Percentiles rank a stretch among this genome's conserved stretches.
Conservation (phyloP, 768 basidiomycete species). For the Kwoniella dejecticola region DNA sequence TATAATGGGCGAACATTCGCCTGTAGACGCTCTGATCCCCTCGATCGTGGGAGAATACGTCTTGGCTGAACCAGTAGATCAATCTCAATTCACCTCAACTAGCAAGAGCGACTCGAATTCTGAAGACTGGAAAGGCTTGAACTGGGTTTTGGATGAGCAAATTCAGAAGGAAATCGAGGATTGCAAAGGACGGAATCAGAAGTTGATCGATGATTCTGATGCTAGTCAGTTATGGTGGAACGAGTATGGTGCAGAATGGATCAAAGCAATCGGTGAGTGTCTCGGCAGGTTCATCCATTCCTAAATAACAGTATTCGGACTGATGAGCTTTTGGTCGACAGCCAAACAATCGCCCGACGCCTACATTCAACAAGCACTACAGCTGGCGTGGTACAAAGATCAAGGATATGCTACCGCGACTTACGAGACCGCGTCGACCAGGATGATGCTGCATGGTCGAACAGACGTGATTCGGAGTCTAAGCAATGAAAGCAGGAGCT, state of each 20-base stretch:
- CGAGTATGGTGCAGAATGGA: slow-evolving; percentile 84
- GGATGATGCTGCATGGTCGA: slow-evolving; percentile 80
- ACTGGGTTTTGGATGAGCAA: slow-evolving; percentile 72
- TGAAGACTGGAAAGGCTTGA: slow-evolving; percentile 64
- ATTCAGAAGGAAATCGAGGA: slow-evolving; percentile 63
- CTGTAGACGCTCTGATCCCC: slow-evolving; percentile 85
- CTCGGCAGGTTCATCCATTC: background rate
- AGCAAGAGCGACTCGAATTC: background rate
- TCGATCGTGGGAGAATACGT: slow-evolving; percentile 83
- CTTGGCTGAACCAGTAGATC: slow-evolving; percentile 68
- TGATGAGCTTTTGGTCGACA: slow-evolving; percentile 40
- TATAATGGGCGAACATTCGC: slow-evolving; percentile 86
- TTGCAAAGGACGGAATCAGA: slow-evolving; percentile 64
- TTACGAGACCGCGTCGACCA: slow-evolving; percentile 88
- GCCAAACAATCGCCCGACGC: slow-evolving; percentile 72
- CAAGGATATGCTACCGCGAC: slow-evolving; percentile 78
- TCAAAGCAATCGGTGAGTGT: slow-evolving; percentile 68
- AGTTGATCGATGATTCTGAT: slow-evolving; percentile 75
- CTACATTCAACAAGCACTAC: slow-evolving; percentile 86
- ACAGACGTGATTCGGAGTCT: slow-evolving; percentile 85
- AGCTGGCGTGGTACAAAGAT: slow-evolving; percentile 84
- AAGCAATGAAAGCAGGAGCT: slow-evolving; percentile 71
- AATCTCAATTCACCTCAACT: slow-evolving; percentile 35
- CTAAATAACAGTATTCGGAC: background rate
- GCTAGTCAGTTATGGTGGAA: slow-evolving; percentile 78